Conservation (phyloP, 345 rosid species). For the Melastoma malabathricum region DNA sequence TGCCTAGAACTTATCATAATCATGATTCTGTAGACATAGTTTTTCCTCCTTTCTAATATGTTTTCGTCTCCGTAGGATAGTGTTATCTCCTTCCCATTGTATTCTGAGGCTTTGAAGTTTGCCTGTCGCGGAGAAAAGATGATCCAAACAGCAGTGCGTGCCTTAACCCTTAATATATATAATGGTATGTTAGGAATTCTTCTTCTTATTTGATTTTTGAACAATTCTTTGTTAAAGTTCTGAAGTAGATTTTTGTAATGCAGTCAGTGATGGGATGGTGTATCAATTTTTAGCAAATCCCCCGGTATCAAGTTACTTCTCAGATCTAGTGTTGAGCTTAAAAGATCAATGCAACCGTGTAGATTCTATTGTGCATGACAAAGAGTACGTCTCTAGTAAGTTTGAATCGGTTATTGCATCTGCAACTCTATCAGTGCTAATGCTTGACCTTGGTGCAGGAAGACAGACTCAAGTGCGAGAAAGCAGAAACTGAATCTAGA, state of each 20-base stretch:
- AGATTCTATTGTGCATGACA: conserved; percentile 27
- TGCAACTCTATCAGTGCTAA: background rate
- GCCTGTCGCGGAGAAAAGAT: conserved; percentile 56
- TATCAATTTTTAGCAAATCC: conserved; percentile 37
- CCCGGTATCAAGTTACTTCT: conserved; percentile 45
- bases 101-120: conserved; percentile 55
- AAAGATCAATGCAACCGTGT: conserved; percentile 35
- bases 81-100: conserved; percentile 48
- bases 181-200: conserved; percentile 26
- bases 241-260: conserved; percentile 18
- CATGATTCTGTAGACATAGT: background rate
- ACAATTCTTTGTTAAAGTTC: conserved; percentile 9
- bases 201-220: conserved; percentile 3
- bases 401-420: conserved; percentile 5
- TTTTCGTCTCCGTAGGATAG: conserved; percentile 21
- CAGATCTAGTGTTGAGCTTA: conserved; percentile 36
- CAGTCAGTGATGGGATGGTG: conserved; percentile 55
- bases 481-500: conserved; percentile 23
- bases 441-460: conserved; percentile 25
- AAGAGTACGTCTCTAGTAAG: conserved; percentile 24
- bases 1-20: no score
- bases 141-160: conserved; percentile 69
- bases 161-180: conserved; percentile 48
- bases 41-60: background rate
- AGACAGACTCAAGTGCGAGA: conserved; percentile 13